Conservation (phyloP, 306 rosid species). For the Oemleria cerasiformis region DNA sequence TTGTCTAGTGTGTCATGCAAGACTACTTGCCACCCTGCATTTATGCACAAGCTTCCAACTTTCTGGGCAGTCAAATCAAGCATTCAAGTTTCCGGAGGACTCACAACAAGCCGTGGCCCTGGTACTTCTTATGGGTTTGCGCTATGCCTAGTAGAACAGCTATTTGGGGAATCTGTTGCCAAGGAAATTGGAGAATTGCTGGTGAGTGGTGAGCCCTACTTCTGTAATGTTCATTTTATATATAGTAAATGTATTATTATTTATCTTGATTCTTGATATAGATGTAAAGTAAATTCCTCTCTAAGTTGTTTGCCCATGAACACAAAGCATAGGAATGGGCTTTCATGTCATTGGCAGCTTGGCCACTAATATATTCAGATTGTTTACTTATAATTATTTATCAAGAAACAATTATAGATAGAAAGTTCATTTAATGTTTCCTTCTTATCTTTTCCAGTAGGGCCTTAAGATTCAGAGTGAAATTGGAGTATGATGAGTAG, state of each 20-base stretch:
- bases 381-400: not conserved
- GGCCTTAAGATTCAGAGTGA: not conserved
- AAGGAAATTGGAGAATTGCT: slow-evolving; percentile 60
- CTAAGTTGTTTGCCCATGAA: not conserved
- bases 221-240: slow-evolving; percentile 4
- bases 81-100: slow-evolving; percentile 81
- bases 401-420: not conserved
- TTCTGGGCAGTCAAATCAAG: slow-evolving; percentile 93
- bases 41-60: slow-evolving; percentile 79
- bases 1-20: slow-evolving; percentile 52
- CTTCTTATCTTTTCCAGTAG: not conserved
- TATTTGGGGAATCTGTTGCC: slow-evolving; percentile 73
- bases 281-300: not conserved
- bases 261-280: not conserved
- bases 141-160: slow-evolving; percentile 76
- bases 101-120: slow-evolving; percentile 94
- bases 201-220: slow-evolving; percentile 70
- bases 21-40: slow-evolving; percentile 96
- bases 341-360: not conserved
- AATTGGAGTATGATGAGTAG: not conserved
- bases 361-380: not conserved
- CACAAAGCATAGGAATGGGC: not conserved
- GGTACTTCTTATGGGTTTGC: slow-evolving; percentile 84
- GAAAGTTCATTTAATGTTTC: not conserved
- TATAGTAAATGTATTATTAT: not conserved